Evolutionary conservation across 768 basidiomycete genomes (phyloP).

Genomic region (Pleurotus djamor): DNA sequence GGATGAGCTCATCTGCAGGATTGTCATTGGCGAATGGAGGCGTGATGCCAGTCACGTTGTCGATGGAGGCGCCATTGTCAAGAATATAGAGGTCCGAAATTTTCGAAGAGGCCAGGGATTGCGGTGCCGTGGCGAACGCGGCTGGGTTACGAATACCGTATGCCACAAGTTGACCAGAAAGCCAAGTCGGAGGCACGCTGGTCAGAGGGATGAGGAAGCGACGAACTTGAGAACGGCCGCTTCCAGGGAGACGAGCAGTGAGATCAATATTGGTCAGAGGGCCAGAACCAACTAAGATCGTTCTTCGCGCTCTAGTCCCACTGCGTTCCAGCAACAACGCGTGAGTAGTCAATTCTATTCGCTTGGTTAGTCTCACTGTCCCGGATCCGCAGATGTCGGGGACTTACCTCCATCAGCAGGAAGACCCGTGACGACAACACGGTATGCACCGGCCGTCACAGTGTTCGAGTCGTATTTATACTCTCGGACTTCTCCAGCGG

Average conservation of each 20-base stretch:
- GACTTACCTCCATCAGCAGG: conserved; percentile 38
- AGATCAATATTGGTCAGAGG: conserved; percentile 37
- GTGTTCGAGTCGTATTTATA: conserved; percentile 32
- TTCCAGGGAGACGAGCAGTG: conserved; percentile 38
- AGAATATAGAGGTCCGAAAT: conserved; percentile 27
- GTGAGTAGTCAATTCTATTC: conserved; percentile 38
- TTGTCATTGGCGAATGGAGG: conserved; percentile 41
- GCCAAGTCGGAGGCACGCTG: conserved; percentile 18
- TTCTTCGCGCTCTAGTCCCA: conserved; percentile 9
- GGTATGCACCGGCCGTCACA: conserved; percentile 19
- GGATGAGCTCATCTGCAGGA: conserved; percentile 37
- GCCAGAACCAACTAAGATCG: conserved; percentile 35
- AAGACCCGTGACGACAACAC: conserved; percentile 25
- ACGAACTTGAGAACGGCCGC: conserved; percentile 40
- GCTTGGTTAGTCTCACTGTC: neutral
- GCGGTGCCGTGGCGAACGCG: conserved; percentile 33
- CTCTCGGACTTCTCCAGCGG: conserved; percentile 26
- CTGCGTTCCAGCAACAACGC: conserved; percentile 30
- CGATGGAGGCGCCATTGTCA: conserved; percentile 43
- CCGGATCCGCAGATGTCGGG: neutral
- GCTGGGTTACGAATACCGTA: conserved; percentile 45
- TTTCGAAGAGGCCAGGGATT: neutral
- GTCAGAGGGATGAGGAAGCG: conserved; percentile 20
- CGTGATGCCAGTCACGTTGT: conserved; percentile 36
- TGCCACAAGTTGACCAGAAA: conserved; percentile 31